Conservation (phyloP, 1,284 basidiomycete species). For the Ustilago trichophora region DNA sequence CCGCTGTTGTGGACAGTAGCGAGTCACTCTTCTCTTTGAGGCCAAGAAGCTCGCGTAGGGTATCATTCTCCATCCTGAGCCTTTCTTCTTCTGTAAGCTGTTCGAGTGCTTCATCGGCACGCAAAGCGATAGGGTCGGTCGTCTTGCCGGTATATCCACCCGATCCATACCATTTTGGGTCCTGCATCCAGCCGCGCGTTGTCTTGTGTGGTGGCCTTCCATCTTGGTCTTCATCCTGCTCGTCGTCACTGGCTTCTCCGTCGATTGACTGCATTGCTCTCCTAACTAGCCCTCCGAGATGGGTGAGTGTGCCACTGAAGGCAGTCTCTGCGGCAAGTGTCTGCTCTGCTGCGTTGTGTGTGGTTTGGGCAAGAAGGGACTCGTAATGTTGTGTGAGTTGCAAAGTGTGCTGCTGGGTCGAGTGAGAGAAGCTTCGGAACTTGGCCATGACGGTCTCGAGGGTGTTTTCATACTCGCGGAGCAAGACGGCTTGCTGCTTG, state of each 20-base stretch:
- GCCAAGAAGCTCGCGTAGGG: conserved; percentile 55
- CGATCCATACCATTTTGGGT: conserved; percentile 56
- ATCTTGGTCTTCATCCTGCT: conserved; percentile 14
- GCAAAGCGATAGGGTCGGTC: conserved; percentile 45
- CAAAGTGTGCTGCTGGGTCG: conserved; percentile 89
- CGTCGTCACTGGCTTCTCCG: conserved; percentile 44
- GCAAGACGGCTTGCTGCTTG: conserved; percentile 83
- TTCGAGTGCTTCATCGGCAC: conserved; percentile 54
- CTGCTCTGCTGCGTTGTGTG: conserved; percentile 49
- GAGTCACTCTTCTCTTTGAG: conserved; percentile 49
- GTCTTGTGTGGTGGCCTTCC: conserved; percentile 7
- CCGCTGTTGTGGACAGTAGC: conserved; percentile 7
- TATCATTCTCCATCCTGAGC: conserved; percentile 61
- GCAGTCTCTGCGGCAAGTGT: conserved; percentile 47
- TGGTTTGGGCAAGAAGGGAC: conserved; percentile 72
- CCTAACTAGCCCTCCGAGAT: conserved; percentile 54
- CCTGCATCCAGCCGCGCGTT: conserved; percentile 36
- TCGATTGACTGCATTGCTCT: conserved; percentile 52
- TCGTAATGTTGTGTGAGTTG: conserved; percentile 92
- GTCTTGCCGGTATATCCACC: conserved; percentile 60
- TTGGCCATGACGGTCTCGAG: conserved; percentile 96
- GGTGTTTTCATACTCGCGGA: conserved; percentile 94
- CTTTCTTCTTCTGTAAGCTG: conserved; percentile 56
- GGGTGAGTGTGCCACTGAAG: conserved; percentile 46
- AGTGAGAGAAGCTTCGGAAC: conserved; percentile 88